A percentile compares a stretch with the other conserved stretches of the same genome.
Conservation (phyloP, 805 yeast species). For the Diddensiella caesifluorescens region DNA sequence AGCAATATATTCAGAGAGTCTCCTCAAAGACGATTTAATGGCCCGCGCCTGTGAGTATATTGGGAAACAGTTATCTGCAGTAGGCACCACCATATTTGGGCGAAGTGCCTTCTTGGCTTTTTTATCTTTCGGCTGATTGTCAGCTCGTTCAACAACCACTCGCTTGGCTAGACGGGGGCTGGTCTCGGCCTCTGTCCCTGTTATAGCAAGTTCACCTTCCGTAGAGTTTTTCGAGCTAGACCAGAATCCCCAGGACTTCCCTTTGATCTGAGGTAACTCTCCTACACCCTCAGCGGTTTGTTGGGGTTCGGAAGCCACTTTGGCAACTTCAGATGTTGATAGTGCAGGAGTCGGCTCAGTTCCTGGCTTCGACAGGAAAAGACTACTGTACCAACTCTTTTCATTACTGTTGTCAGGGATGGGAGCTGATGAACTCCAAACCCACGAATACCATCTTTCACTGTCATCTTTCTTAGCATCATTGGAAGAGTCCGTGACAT, state of each 20-base stretch:
- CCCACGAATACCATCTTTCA: slow-evolving; percentile 7
- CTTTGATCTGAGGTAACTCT: slow-evolving; percentile 9
- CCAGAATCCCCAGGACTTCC: slow-evolving; percentile 35
- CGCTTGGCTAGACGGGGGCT: slow-evolving; percentile 26
- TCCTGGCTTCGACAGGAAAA: too few relatives aligned
- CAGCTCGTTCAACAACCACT: slow-evolving; percentile 8
- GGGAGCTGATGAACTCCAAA: slow-evolving; percentile 2
- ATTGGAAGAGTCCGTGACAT: background rate
- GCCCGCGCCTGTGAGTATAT: slow-evolving; percentile 21
- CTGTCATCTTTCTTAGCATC: background rate
- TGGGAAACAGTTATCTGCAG: slow-evolving; percentile 25
- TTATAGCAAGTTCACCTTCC: slow-evolving; percentile 29
- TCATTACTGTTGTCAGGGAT: too few relatives aligned
- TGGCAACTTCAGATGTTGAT: too few relatives aligned
- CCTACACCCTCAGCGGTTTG: too few relatives aligned
- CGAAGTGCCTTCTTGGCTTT: slow-evolving; percentile 11
- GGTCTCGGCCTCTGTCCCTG: slow-evolving; percentile 29
- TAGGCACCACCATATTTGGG: slow-evolving; percentile 28
- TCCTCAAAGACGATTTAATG: slow-evolving; percentile 17
- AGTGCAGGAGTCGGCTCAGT: too few relatives aligned
- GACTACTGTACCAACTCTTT: too few relatives aligned
- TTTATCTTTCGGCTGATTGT: slow-evolving; percentile 9
- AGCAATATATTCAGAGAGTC: slow-evolving; percentile 18
- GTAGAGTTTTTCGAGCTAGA: slow-evolving; percentile 15
- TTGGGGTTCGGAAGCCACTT: too few relatives aligned